Base-by-base conservation (phyloP, 1,284 basidiomycete genomes). In the Coniferiporia weirii region DNA sequence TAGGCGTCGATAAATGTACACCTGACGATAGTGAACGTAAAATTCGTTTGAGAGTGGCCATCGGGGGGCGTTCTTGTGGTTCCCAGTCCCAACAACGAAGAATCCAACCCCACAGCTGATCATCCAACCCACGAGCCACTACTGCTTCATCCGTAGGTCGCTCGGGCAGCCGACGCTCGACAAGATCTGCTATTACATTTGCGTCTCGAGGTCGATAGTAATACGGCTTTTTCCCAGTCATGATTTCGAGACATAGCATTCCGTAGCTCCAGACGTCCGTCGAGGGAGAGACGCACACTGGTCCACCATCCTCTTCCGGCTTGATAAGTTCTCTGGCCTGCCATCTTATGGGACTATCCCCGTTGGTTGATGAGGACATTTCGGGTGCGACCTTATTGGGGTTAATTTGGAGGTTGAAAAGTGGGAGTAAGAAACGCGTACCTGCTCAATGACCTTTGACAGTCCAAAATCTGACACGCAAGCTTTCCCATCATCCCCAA, bases 261-360 rank as follows among this genome's bases (percentile, higher is more conserved):
- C 69, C 76, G 59, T 76, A 76, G 35, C 74, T 75, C 77, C 77
- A 78, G 9, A 78, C 70, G 63, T 78, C 76, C 5, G 73, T 75
- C 44, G 71, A 56, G 15, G 69, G 72, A n/a, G 74, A 73, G 19
- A 68, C 56, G n/a, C 64, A 61, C 32, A 69, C 69, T 52, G 59
- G 65, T 32, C 67, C 59, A 10, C 64, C 66, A 10, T 62, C 52
- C 6, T 50, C 35, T 9, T 54, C 57, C 8, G 54, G 50, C 13
- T 56, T 35, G 20, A 75, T 53, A 3, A 76, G 65, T 58, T 78
- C 76, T 8, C 75, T 75, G 1, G 76, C 75, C 46, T 67, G 68
- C 76, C 76, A 77, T 12, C 76, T 71, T 19, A 66, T 65, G 61
- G 67, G 72, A 27, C 50, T 54, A n/a, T 66, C 61, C 43, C 61